These are phyloP conservation scores for Nissolia schottii DNA, from an alignment of 306 rosid genomes.

Conservation along the genomic window DNA sequence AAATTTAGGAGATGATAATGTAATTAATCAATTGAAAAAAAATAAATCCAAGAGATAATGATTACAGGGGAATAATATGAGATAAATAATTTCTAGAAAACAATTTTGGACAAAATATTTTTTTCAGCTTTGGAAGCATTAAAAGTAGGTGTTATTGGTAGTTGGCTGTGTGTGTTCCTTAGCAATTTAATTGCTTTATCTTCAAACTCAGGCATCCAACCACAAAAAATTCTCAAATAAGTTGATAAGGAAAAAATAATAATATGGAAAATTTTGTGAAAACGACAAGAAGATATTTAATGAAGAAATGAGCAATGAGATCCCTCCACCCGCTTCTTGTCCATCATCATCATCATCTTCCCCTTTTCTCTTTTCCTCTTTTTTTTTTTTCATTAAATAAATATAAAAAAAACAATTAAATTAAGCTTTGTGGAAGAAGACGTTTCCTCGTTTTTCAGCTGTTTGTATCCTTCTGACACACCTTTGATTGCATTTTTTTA, in stretches of 20 bases:
- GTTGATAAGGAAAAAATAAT: conserved; percentile 31
- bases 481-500: conserved; percentile 44
- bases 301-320: conserved; percentile 59
- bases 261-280: conserved; percentile 44
- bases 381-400: conserved; percentile 2
- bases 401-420: conserved; percentile 32
- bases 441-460: conserved; percentile 97
- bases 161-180: conserved; percentile 68
- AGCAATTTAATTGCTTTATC: conserved; percentile 81
- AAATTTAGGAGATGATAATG: conserved; percentile 1
- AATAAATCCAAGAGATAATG: background rate
- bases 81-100: background rate
- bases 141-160: conserved; percentile 73
- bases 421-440: conserved; percentile 73
- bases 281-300: conserved; percentile 95
- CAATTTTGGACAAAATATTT: conserved; percentile 16
- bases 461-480: conserved; percentile 83
- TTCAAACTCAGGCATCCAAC: conserved; percentile 78
- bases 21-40: background rate
- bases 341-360: conserved; percentile 37
- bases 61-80: background rate
- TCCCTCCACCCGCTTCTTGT: conserved; percentile 54
- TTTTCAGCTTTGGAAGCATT: conserved; percentile 39
- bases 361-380: background rate
- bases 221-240: conserved; percentile 56